Evolutionary conservation across 1,284 basidiomycete species (phyloP).

Genomic region (Marasmius sp.): DNA sequence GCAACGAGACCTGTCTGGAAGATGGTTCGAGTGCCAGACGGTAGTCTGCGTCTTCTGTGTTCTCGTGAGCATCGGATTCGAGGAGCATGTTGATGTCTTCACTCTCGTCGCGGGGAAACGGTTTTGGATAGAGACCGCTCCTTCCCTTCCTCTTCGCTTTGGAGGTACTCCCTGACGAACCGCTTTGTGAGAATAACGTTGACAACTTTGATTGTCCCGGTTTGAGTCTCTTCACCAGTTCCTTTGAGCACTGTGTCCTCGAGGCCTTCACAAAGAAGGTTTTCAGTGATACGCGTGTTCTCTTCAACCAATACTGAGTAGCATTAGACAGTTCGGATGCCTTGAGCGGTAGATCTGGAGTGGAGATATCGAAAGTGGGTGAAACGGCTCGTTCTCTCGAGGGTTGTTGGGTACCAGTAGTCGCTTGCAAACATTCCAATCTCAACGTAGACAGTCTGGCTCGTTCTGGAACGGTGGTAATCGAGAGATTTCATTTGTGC

Average conservation of each 20-base stretch:
- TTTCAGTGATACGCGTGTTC: neutral
- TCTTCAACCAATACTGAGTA: neutral
- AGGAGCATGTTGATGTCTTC: conserved; percentile 26
- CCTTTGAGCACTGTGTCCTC: neutral
- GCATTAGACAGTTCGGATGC: neutral
- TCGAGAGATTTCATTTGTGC: conserved; percentile 52
- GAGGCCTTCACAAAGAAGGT: neutral
- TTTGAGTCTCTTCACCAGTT: conserved; percentile 28
- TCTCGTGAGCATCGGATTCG: conserved; percentile 5
- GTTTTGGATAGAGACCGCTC: neutral
- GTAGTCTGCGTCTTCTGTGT: conserved; percentile 40
- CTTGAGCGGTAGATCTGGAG: neutral
- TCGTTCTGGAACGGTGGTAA: neutral
- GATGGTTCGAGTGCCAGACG: conserved; percentile 46
- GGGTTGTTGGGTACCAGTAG: too few relatives aligned
- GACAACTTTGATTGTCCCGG: conserved; percentile 58
- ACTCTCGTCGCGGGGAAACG: conserved; percentile 18
- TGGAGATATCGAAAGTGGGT: too few relatives aligned
- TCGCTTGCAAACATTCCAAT: too few relatives aligned
- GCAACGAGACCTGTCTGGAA: conserved; percentile 30
- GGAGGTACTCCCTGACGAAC: conserved; percentile 16
- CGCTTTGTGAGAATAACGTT: conserved; percentile 51
- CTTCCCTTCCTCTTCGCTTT: conserved; percentile 3
- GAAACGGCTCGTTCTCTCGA: too few relatives aligned
- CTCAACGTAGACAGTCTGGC: too few relatives aligned